Evolutionary conservation across 1,284 basidiomycete species (phyloP).

Genomic region (Puccinia novopanici): DNA sequence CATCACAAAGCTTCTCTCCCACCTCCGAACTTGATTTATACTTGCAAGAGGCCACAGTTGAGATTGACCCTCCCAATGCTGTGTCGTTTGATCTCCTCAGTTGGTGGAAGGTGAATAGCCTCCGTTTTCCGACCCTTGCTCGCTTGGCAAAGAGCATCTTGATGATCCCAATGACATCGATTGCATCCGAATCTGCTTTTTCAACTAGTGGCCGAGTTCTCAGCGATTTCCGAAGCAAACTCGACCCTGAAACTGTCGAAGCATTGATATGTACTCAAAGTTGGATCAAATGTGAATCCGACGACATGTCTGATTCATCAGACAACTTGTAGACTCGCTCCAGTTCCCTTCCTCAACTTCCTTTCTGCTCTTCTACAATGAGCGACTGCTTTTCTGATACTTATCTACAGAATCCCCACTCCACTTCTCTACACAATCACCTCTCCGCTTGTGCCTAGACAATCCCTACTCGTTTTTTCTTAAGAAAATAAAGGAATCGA

Average conservation of each 20-base stretch:
- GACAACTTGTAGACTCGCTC: no score
- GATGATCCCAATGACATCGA: conserved; percentile 13
- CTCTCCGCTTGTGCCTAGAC: no score
- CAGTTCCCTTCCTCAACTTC: no score
- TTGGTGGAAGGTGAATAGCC: conserved; percentile 2
- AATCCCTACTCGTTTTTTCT: no score
- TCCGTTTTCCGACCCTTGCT: not conserved
- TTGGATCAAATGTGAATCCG: not conserved
- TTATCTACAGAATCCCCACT: no score
- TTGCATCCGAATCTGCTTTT: not conserved
- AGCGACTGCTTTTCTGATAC: no score
- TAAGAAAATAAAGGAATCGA: no score
- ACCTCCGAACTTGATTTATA: not conserved
- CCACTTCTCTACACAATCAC: no score
- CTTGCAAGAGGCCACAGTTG: not conserved
- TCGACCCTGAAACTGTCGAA: not conserved
- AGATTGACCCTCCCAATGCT: not conserved
- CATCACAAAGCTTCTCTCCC: not conserved
- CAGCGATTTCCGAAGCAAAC: not conserved
- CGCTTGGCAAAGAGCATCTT: not conserved
- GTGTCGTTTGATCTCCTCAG: not conserved
- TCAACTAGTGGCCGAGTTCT: conserved; percentile 1
- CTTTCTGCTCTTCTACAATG: no score
- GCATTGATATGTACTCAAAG: not conserved
- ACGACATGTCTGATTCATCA: not conserved